Base-by-base conservation (phyloP, 1,284 basidiomycete species). In the Cryptococcus depauperatus region DNA sequence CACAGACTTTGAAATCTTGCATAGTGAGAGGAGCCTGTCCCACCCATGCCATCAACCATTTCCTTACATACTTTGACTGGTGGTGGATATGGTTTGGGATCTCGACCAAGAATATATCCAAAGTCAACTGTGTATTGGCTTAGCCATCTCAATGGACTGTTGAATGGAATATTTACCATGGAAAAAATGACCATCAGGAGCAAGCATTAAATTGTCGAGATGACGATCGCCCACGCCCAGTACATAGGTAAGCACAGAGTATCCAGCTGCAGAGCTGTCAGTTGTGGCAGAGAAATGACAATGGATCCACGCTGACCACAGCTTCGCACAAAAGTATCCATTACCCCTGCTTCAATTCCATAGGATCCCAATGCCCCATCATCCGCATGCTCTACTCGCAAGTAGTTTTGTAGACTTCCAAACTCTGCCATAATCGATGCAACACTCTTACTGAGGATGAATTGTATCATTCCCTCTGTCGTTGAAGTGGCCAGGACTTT, bases 1-100 rank as follows among this genome's bases (percentile, higher is more conserved):
- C 90, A 95, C 55, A 95, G 83, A 54, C 82, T 85, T 71, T 93
- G 92, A 80, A 99, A 99, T 29, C 91, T 83, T 22, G 81, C 79
- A 68, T 98, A 95, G 65, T 95, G 90, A 14, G 83, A 76, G 3
- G 91, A 91, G 62, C 84, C 78, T n/a, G 85, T 79, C 29, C 95
- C 93, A 14, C 95, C 95, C 92, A 99, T 96, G 7, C 86, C 92
- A 62, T 99, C 95, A 1, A 98, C 90, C 95, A 98, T 99, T 66
- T 98, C 95, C 59, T 95, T 93, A 72, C 91, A 95, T 23, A 99
- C 86, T 70, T 99, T 99, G 58, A 98, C 91, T 1, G 91, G 87
- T 1, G 95, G 95, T 4, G 95, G 91, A 64, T 95, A 96, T 0
- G 92, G 91, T 67, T 99, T 98, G 0, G 95, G 95, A 64, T 98